Conservation (phyloP, 1,284 basidiomycete species). For the Heliocybe sulcata region DNA sequence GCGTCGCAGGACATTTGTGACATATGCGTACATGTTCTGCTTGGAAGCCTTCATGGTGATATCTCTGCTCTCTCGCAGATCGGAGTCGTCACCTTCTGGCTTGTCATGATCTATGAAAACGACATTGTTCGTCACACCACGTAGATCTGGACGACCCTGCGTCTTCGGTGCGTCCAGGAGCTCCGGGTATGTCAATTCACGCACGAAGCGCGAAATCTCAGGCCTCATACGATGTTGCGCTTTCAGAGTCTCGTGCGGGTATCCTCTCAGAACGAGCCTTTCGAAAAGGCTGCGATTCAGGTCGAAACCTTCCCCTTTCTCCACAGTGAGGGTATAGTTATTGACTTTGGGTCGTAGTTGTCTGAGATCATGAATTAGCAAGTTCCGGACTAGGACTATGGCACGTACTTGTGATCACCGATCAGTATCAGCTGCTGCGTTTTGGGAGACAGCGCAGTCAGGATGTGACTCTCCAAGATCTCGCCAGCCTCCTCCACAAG, state of each 20-base stretch:
- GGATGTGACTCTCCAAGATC: slow-evolving; percentile 57
- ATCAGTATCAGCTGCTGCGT: slow-evolving; percentile 54
- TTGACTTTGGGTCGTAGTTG: slow-evolving; percentile 67
- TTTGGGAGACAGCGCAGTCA: slow-evolving; percentile 43
- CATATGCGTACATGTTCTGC: slow-evolving; percentile 47
- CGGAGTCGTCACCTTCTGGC: slow-evolving; percentile 40
- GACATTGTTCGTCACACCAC: slow-evolving; percentile 47
- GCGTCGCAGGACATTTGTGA: slow-evolving; percentile 11
- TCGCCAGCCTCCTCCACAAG: slow-evolving; percentile 68
- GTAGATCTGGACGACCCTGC: slow-evolving; percentile 36
- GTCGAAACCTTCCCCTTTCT: slow-evolving; percentile 58
- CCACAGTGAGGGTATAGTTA: slow-evolving; percentile 50
- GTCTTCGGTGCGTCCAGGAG: slow-evolving; percentile 48
- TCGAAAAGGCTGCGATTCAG: slow-evolving; percentile 62
- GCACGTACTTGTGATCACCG: slow-evolving; percentile 59
- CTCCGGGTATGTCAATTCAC: slow-evolving; percentile 55
- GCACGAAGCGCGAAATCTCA: slow-evolving; percentile 54
- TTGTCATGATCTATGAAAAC: slow-evolving; percentile 53
- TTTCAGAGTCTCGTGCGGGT: slow-evolving; percentile 49
- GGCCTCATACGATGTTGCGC: slow-evolving; percentile 66
- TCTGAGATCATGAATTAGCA: slow-evolving; percentile 23
- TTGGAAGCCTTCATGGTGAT: slow-evolving; percentile 36
- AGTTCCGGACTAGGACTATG: background rate
- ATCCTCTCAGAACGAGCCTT: slow-evolving; percentile 52
- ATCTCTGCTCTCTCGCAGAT: slow-evolving; percentile 37